Evolutionary conservation across 140 eudicot genomes (phyloP), one percentile per base, ranked within the genome.

Genomic region (Bidens hawaiensis): DNA sequence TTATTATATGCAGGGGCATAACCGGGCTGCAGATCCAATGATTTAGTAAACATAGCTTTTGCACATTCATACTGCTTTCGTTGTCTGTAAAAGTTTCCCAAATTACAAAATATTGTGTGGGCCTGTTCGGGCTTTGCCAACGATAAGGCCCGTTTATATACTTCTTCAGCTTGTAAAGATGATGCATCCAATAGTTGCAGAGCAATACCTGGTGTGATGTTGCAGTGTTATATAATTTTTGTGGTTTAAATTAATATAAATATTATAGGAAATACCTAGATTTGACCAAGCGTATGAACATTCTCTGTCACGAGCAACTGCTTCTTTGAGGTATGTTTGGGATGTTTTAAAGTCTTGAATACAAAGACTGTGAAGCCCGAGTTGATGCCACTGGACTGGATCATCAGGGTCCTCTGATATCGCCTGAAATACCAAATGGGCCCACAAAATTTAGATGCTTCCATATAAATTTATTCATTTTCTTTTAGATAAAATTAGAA

Each of bases 1-100:
- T 91, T 87, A 77, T 91, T 87, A 69, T 80, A 91, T 0, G 99
- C 99, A 23, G 96, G 96, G 0, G 99, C 99, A 25, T 91, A 91
- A 48, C 99, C 99, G 2, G 99, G 99, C 64, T 76, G 88, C 79
- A 91, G 75, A 56, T 91, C 82, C 40, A 91, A 85, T 12, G 99
- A 87, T 77, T 88, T 88, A 8, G 89, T 69, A 50, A 93, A 93
- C 99, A 88, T 88, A 30, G 99, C 99, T 64, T 88, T 93, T 5
- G 96, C 94, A 54, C 54, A 43, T 62, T 93, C 84, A 50, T 75
- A 82, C 62, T 77, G 69, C 62, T 78, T 83, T 28, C 75, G 75
- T 68, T 88, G 99, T 65, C 96, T 57, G 53, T 85, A 93, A 1
- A 83, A 73, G 75, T 93, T 93, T 23, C 99, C 99, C 27, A 93